These are phyloP conservation scores for Lunularia cruciata DNA, from an alignment of 225 moss, liverwort and hornwort genomes.

Conservation along the genomic window DNA sequence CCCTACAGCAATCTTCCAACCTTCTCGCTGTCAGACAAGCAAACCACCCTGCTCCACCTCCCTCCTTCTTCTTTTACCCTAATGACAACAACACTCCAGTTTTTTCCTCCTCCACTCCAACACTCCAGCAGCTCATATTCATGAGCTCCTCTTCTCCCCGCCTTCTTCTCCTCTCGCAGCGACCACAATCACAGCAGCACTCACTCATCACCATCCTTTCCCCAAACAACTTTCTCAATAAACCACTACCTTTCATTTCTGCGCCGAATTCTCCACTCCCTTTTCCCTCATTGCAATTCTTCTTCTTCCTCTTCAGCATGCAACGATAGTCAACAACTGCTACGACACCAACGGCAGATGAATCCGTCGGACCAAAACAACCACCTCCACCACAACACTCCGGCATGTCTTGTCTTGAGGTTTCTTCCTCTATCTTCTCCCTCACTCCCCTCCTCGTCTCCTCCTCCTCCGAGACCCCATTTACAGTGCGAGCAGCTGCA, in stretches of 20 bases:
- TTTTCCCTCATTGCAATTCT: too few species aligned
- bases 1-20: too few species aligned
- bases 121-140: background rate
- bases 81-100: background rate
- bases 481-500: background rate
- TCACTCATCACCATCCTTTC: background rate
- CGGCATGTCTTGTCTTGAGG: background rate
- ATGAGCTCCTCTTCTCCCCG: background rate
- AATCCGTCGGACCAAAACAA: too few species aligned
- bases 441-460: background rate
- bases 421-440: background rate
- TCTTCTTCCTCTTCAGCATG: too few species aligned
- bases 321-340: too few species aligned
- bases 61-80: too few species aligned
- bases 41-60: background rate
- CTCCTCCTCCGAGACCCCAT: background rate
- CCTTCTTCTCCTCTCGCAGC: background rate
- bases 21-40: background rate
- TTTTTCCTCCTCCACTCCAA: background rate
- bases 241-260: slow-evolving; percentile 13
- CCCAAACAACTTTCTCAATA: too few species aligned
- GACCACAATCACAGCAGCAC: background rate
- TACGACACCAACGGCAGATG: too few species aligned
- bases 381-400: background rate
- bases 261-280: background rate